Conservation (phyloP, 176 grass and related monocot genomes). For the Canna indica region DNA sequence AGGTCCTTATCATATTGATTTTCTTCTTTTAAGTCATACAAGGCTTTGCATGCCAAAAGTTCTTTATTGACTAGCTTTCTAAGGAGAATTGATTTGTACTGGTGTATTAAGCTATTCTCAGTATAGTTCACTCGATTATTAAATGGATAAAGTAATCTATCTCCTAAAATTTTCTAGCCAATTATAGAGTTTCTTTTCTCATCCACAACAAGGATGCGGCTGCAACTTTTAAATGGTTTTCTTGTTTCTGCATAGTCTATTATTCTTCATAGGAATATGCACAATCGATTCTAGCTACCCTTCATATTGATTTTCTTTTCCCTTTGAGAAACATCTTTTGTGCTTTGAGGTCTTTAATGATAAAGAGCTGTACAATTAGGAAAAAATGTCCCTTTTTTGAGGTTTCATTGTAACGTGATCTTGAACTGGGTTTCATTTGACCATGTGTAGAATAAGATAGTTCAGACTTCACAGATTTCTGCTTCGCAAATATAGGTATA, state of each 20-base stretch:
- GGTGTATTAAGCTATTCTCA: not conserved
- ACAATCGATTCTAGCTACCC: not conserved
- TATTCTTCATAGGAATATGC: not conserved
- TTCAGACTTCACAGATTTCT: no score
- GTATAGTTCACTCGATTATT: not conserved
- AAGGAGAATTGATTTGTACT: no score
- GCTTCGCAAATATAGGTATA: no score
- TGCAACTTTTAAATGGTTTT: not conserved
- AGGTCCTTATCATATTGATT: constrained; percentile 13
- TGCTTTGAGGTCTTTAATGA: no score
- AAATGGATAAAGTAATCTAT: no score
- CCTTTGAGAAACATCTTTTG: no score
- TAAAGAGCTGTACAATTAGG: no score
- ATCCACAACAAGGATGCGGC: not conserved
- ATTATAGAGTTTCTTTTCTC: not conserved
- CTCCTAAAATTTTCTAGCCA: not conserved
- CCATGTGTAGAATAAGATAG: no score
- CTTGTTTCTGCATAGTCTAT: no score
- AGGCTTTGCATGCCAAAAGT: not conserved
- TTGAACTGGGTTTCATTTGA: no score
- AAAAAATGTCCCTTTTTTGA: no score
- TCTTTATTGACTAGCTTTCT: not conserved
- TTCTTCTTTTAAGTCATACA: not conserved
- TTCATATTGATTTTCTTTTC: not conserved
- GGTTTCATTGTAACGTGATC: no score